Evolutionary conservation across 2,329 filamentous ascomycete genomes (phyloP), one percentile per base, ranked within the genome.

Genomic region (Exophiala spinifera): DNA sequence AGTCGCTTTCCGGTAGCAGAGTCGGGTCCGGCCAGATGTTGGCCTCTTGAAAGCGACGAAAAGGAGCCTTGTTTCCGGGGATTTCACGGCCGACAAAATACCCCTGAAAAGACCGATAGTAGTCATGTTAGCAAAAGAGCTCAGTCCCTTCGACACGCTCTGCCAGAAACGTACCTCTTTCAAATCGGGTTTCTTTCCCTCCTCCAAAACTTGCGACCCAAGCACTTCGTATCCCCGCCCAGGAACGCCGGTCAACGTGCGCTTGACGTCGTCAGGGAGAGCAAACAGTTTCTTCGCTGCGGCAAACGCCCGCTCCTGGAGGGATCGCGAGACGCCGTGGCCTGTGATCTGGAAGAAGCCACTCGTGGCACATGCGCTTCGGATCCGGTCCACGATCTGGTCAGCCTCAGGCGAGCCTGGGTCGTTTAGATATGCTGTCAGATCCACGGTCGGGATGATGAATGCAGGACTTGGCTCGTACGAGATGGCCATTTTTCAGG

Each of bases 261-360:
- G 31, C 46, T 67, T 67, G 6, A 46, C 55, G 20, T 65, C 61
- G 0, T 59, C 17, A 1, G 65, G 60, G 4, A 82, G 70, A 4
- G 68, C 65, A 61, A 84, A 83, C 61, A 83, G 73, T 10, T 67
- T 67, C 58, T 73, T 70, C 11, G 74, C 69, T 2, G 71, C 68
- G 14, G 70, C 58, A 54, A 81, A 69, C 1, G 74, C 70, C 1
- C 64, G 64, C 7, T 71, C 57, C 59, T 76, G 77, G 13, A 77
- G 64, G 3, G 61, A 53, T 5, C 67, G 56, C 1, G 74, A 64
- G 3, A 82, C 70, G 3, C 72, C 68, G 61, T 82, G 78, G 5
- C 75, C 74, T 7, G 70, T 69, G 47, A 82, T 72, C 60, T 80
- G 77, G 67, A 82, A 80, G 66, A 81, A 81, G 3, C 79, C 79